Percentiles rank a stretch among this genome's conserved stretches.
Evolutionary conservation across 1,284 basidiomycete species (phyloP).

Genomic region (Ganoderma lingzhi): DNA sequence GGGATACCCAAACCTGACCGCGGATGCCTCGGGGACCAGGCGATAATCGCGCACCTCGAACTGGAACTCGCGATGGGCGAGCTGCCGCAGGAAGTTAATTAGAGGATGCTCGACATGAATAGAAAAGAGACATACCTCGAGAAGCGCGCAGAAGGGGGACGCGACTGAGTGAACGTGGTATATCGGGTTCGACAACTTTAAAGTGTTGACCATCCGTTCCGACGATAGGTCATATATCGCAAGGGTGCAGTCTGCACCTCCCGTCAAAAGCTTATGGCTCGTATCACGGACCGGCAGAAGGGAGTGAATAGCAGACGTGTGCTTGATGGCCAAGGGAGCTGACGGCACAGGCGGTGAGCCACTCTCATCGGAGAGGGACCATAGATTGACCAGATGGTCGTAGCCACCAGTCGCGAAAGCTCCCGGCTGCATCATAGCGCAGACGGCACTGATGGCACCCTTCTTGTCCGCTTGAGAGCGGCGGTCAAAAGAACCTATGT

Average conservation of each 20-base stretch:
- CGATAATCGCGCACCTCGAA: conserved; percentile 60
- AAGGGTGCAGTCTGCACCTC: conserved; percentile 55
- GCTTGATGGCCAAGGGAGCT: conserved; percentile 49
- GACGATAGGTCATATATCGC: conserved; percentile 57
- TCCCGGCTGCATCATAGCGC: conserved; percentile 47
- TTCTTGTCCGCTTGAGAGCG: conserved; percentile 44
- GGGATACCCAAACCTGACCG: conserved; percentile 55
- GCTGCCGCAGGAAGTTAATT: conserved; percentile 38
- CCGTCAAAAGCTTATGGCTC: conserved; percentile 55
- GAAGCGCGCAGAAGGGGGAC: conserved; percentile 49
- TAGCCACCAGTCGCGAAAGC: conserved; percentile 59
- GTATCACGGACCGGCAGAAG: conserved; percentile 53
- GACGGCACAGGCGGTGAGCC: conserved; percentile 37
- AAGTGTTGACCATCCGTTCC: conserved; percentile 48
- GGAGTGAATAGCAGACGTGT: conserved; percentile 52
- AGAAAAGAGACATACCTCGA: conserved; percentile 48
- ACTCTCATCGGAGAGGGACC: conserved; percentile 47
- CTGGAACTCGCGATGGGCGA: conserved; percentile 59
- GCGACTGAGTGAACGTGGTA: conserved; percentile 51
- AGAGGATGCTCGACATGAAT: conserved; percentile 3
- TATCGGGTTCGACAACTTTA: conserved; percentile 53
- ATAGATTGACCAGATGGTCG: conserved; percentile 57
- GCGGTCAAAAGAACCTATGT: conserved; percentile 36
- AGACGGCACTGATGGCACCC: conserved; percentile 50
- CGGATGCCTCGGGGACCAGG: conserved; percentile 39